phyloP scores from a whole-genome alignment of 2,329 filamentous ascomycete genomes.

The Ophiostoma ulmi region DNA sequence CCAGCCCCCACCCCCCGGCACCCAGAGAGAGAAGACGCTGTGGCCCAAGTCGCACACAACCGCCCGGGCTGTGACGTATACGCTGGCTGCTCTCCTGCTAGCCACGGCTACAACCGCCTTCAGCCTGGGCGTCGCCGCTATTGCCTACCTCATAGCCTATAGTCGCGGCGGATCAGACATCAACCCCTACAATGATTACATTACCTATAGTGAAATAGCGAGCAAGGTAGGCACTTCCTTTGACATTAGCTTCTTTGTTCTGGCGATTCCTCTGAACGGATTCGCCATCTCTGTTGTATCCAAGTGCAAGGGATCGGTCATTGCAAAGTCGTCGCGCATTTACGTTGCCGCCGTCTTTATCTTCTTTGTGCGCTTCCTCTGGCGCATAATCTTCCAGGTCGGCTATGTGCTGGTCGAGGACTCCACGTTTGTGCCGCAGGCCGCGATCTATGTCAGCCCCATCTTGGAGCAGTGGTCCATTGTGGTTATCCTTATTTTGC shows the following conservation, averaged over 20 bases:
- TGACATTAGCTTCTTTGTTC: background rate
- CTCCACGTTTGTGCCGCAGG: background rate
- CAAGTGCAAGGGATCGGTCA: background rate
- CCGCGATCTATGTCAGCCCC: background rate
- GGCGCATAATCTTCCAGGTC: background rate
- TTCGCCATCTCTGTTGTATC: background rate
- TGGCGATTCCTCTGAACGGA: background rate
- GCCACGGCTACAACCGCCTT: background rate
- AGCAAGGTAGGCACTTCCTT: background rate
- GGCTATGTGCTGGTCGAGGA: background rate
- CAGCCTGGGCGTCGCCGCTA: background rate
- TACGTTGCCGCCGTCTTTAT: background rate
- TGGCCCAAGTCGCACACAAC: background rate
- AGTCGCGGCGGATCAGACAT: no score
- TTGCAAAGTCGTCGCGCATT: background rate
- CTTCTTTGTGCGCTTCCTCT: background rate
- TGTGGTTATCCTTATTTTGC: background rate
- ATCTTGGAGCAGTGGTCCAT: background rate
- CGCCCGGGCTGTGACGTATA: background rate
- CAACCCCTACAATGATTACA: no score
- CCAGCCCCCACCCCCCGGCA: background rate
- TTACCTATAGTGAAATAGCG: background rate
- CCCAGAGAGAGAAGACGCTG: background rate
- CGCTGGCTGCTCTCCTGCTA: background rate
- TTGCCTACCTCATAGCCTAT: background rate